Evolutionary conservation across 495 filamentous ascomycete genomes (phyloP).

Genomic region (Penicillium verhagenii): DNA sequence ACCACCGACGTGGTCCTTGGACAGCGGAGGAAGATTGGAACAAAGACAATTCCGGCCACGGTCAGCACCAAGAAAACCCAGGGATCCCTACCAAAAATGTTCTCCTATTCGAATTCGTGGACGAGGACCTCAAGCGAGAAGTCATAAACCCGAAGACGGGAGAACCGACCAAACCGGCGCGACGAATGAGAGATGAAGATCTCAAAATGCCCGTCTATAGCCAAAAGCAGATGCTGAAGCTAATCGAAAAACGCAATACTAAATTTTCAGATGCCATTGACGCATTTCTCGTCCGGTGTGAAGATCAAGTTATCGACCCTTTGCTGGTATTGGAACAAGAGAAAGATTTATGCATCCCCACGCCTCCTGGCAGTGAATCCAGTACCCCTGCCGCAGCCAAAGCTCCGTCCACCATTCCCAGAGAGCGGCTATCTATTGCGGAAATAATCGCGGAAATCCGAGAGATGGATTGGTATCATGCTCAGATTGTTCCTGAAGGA

Average conservation of each 20-base stretch:
- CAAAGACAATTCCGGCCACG: conserved; percentile 30
- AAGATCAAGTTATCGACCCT: conserved; percentile 63
- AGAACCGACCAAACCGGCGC: conserved; percentile 61
- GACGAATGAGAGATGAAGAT: conserved; percentile 69
- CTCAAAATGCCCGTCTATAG: conserved; percentile 92
- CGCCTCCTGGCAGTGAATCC: conserved; percentile 45
- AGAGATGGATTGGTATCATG: conserved; percentile 78
- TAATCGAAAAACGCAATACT: conserved; percentile 88
- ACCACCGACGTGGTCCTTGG: conserved; percentile 13
- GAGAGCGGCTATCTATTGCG: conserved; percentile 74
- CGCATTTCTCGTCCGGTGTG: conserved; percentile 72
- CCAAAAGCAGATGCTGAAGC: conserved; percentile 82
- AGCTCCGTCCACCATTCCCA: conserved; percentile 69
- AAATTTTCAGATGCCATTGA: conserved; percentile 82
- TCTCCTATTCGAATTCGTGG: conserved; percentile 87
- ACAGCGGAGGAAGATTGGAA: conserved; percentile 24
- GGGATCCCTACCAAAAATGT: conserved; percentile 58
- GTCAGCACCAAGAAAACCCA: conserved; percentile 29
- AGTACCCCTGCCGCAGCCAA: conserved; percentile 45
- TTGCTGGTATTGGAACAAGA: conserved; percentile 57
- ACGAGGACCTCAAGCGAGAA: conserved; percentile 85
- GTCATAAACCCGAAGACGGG: conserved; percentile 68
- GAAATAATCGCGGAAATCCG: conserved; percentile 88
- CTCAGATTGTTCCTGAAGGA: conserved; percentile 91
- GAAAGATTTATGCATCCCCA: conserved; percentile 46